Base-by-base conservation (phyloP, 1,139 yeast genomes). In the Kodamaea anthophila region DNA sequence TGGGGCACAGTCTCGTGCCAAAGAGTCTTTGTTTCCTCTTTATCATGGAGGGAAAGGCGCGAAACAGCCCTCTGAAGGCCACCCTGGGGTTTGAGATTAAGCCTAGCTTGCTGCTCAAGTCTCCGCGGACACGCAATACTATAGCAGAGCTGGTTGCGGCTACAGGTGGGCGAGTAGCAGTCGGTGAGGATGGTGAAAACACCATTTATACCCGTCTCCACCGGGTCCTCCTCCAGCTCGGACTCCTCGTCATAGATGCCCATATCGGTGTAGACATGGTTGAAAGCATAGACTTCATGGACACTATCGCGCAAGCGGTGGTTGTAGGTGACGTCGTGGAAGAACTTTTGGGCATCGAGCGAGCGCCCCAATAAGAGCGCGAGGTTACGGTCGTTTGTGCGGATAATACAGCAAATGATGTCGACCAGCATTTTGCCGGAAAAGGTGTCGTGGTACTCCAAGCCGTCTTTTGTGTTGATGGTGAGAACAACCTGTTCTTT, bases 51-150 rank as follows among this genome's bases (percentile, higher is more conserved):
- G 2, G 95, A 80, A 16, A 86, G 68, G 44, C 85, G 69, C 5
- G 91, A 78, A 28, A 85, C 94, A 5, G 94, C 87, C 24, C 95
- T 67, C 41, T 78, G 75, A 44, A 91, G 68, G 1, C 94, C 94
- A 23, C 95, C 91, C 46, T 84, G 84, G 5, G 94, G 87, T 53
- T 86, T 85, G 74, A 85, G 69, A 46, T 87, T 86, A 36, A 86
- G 68, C 35, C 97, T 68, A 3, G 96, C 96, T 51, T 91, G 97
- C 53, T 91, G 98, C 55, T 91, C 98, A 29, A 91, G 64, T 42
- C 98, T 73, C 43, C 96, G 73, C 8, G 98, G 98, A 59, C 98
- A 91, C n/a, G 96, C 94, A 43, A 91, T 88, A 32, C 95, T 83
- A 56, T 91, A 91, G 58, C 98, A 91, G 25, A 91, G 63, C 21